Percentiles rank a stretch among this genome's conserved stretches.
These are phyloP conservation scores for Podosphaera xanthii DNA, from an alignment of 2,329 filamentous ascomycete species.

Conservation along the genomic window DNA sequence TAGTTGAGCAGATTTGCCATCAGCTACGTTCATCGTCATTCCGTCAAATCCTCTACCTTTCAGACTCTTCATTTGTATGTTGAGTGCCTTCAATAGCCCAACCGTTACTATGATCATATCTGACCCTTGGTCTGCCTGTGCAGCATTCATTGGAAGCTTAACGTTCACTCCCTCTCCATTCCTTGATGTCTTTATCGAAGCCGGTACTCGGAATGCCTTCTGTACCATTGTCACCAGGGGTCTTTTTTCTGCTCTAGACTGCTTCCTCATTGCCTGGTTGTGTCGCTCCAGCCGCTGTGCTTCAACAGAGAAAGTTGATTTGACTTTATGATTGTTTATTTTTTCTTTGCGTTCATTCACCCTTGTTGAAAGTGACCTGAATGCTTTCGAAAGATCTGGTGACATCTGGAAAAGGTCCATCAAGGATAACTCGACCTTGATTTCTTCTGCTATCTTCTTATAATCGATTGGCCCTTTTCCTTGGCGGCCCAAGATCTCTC, in stretches of 20 bases:
- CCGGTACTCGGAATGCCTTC: neutral
- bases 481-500: no score
- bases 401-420: slow-evolving; percentile 1
- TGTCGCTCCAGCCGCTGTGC: no score
- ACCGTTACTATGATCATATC: neutral
- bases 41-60: neutral
- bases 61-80: neutral
- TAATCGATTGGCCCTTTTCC: no score
- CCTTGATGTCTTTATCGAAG: neutral
- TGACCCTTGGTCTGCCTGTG: neutral
- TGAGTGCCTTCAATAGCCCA: neutral
- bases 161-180: neutral
- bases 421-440: neutral
- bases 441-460: neutral
- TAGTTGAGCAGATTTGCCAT: neutral
- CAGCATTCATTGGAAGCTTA: neutral
- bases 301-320: no score
- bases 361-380: neutral
- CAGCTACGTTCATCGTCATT: neutral
- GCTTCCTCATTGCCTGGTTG: no score
- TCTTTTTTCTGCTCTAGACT: neutral
- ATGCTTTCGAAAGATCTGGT: neutral
- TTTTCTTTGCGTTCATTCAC: neutral
- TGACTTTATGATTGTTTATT: no score
- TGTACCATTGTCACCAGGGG: no score